phyloP scores from a whole-genome alignment of 139 green algal genomes.

The Gonium pectorale region DNA sequence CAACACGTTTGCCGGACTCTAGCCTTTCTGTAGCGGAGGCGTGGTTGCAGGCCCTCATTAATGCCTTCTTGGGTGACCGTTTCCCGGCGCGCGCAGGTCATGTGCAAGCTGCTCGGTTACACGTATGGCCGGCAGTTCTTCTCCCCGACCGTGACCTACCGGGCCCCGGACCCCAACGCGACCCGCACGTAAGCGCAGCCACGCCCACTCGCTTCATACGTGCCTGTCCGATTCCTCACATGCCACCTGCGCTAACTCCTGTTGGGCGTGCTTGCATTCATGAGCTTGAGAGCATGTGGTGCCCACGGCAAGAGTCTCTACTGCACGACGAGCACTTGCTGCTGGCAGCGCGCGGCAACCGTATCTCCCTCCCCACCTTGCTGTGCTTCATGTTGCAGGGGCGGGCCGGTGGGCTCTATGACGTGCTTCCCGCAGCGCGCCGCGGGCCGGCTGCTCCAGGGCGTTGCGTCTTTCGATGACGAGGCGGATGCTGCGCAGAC shows the following conservation, averaged over 20 bases:
- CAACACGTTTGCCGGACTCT: too few species aligned
- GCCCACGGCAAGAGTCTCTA: neutral
- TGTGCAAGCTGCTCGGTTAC: conserved; percentile 21
- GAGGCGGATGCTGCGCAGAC: neutral
- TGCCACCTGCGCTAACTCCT: too few species aligned
- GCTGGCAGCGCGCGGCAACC: too few species aligned
- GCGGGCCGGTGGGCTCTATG: too few species aligned
- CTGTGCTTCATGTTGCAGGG: too few species aligned
- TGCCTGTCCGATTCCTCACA: neutral
- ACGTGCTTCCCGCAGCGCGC: neutral
- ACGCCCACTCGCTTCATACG: neutral
- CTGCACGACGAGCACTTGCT: neutral
- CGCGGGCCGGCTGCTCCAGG: neutral
- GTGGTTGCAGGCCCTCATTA: too few species aligned
- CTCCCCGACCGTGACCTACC: neutral
- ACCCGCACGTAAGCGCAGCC: neutral
- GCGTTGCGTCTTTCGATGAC: neutral
- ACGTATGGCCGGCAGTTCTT: conserved; percentile 14
- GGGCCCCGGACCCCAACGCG: neutral
- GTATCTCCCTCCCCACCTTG: too few species aligned
- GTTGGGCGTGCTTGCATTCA: too few species aligned
- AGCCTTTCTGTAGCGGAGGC: too few species aligned
- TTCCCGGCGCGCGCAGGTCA: conserved; percentile 9
- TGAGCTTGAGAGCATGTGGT: neutral
- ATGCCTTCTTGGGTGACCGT: too few species aligned